A percentile compares a stretch with the other conserved stretches of the same genome.
Conservation (phyloP, 2,329 filamentous ascomycete genomes). For the Thielaviopsis cerberus region DNA sequence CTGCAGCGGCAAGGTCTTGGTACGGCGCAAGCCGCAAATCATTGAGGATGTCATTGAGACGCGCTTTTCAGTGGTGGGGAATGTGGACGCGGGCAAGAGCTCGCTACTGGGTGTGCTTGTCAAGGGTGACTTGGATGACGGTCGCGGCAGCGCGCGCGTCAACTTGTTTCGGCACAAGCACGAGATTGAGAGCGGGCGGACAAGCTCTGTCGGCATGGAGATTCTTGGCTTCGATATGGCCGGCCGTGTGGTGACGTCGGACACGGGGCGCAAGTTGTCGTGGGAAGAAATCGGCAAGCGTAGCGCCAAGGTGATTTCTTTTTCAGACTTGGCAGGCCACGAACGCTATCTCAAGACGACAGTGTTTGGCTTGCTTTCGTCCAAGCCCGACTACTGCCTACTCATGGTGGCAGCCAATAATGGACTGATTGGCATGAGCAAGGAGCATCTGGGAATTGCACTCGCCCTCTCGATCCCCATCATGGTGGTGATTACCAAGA, state of each 20-base stretch:
- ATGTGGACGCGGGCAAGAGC: constrained; percentile 93
- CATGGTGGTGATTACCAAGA: constrained; percentile 95
- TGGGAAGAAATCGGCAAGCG: constrained; percentile 97
- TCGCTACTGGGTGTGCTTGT: constrained; percentile 90
- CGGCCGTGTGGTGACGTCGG: constrained; percentile 65
- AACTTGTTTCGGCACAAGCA: constrained; percentile 97
- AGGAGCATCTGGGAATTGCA: constrained; percentile 90
- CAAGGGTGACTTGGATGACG: constrained; percentile 88
- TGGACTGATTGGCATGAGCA: constrained; percentile 91
- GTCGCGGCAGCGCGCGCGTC: constrained; percentile 77
- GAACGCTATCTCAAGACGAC: constrained; percentile 90
- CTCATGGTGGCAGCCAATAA: constrained; percentile 99
- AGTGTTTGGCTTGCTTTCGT: constrained; percentile 84
- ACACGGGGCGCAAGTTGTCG: constrained; percentile 66
- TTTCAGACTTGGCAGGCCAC: constrained; percentile 88
- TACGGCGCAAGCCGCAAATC: constrained; percentile 53
- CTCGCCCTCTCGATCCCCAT: constrained; percentile 89
- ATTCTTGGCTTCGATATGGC: constrained; percentile 91
- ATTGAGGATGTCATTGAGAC: constrained; percentile 88
- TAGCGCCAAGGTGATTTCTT: constrained; percentile 89
- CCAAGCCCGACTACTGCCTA: constrained; percentile 90
- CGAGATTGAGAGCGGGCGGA: constrained; percentile 86
- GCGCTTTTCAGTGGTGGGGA: constrained; percentile 87
- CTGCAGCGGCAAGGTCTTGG: constrained; percentile 68
- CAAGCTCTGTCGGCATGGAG: constrained; percentile 94